Evolutionary conservation across 345 rosid species (phyloP).

Genomic region (Reutealis trisperma): DNA sequence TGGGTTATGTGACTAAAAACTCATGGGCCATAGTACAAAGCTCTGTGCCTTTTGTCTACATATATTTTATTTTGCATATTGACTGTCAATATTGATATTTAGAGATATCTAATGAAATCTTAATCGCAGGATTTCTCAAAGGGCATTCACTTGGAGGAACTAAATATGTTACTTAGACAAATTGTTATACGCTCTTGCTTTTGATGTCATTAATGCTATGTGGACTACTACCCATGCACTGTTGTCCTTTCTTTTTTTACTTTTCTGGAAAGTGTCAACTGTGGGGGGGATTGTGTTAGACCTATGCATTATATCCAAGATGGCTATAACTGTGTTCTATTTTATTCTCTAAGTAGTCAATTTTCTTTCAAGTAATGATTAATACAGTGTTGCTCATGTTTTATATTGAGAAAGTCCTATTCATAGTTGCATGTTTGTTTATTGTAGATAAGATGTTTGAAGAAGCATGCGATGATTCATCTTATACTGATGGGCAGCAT

Average conservation of each 20-base stretch:
- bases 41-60: not conserved
- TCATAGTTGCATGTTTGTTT: conserved; percentile 9
- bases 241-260: not conserved
- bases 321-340: not conserved
- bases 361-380: not conserved
- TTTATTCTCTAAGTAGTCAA: not conserved
- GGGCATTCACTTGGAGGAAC: conserved; percentile 89
- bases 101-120: conserved; percentile 18
- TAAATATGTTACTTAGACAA: conserved; percentile 76
- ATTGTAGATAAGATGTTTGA: conserved; percentile 86
- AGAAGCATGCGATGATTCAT: no score
- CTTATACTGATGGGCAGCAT: no score
- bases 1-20: not conserved
- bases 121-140: conserved; percentile 78
- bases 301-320: not conserved
- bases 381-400: not conserved
- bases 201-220: conserved; percentile 7
- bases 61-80: not conserved
- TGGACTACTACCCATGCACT: not conserved
- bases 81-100: conserved; percentile 8
- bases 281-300: not conserved
- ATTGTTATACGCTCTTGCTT: conserved; percentile 61
- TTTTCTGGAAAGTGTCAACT: not conserved
- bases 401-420: conserved; percentile 11
- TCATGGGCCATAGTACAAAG: not conserved